Conservation (phyloP, 805 yeast species). For the Myxozyma nipponensis region DNA sequence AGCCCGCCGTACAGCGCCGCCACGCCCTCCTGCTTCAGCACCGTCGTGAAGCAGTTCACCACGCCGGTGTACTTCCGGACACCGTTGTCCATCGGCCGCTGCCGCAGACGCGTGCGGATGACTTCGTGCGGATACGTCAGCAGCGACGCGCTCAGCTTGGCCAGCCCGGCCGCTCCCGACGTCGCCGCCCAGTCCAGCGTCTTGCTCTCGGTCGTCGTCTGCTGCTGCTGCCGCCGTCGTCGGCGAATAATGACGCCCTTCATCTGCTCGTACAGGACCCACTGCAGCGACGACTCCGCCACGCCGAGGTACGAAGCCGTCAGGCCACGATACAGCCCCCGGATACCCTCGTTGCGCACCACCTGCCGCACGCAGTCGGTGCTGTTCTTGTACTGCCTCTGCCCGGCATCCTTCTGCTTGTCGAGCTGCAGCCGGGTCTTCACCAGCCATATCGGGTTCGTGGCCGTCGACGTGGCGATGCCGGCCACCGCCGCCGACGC, state of each 20-base stretch:
- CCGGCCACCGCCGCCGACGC: constrained; percentile 89
- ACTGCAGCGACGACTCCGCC: constrained; percentile 85
- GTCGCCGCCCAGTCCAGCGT: constrained; percentile 89
- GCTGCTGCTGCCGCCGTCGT: constrained; percentile 36
- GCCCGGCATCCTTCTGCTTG: constrained; percentile 48
- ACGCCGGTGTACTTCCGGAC: constrained; percentile 85
- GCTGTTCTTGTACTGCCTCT: constrained; percentile 69
- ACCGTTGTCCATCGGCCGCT: constrained; percentile 81
- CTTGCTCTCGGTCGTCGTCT: constrained; percentile 51
- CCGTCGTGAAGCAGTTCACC: constrained; percentile 76
- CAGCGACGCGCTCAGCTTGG: constrained; percentile 87
- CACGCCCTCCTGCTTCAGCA: constrained; percentile 90
- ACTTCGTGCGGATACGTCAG: constrained; percentile 97
- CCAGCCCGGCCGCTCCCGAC: constrained; percentile 96
- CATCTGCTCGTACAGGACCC: constrained; percentile 97
- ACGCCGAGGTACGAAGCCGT: constrained; percentile 94
- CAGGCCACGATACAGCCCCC: constrained; percentile 82
- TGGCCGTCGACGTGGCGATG: constrained; percentile 87
- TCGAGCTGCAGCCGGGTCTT: constrained; percentile 93
- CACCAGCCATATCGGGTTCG: constrained; percentile 96
- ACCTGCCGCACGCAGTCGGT: constrained; percentile 77
- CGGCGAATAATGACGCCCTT: constrained; percentile 58
- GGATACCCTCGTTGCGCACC: constrained; percentile 69
- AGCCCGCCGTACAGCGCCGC: constrained; percentile 94
- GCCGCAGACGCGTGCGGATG: constrained; percentile 90